Evolutionary conservation across 768 basidiomycete species (phyloP), one percentile per base, ranked within the genome.

Genomic region (Mycena vitilis): DNA sequence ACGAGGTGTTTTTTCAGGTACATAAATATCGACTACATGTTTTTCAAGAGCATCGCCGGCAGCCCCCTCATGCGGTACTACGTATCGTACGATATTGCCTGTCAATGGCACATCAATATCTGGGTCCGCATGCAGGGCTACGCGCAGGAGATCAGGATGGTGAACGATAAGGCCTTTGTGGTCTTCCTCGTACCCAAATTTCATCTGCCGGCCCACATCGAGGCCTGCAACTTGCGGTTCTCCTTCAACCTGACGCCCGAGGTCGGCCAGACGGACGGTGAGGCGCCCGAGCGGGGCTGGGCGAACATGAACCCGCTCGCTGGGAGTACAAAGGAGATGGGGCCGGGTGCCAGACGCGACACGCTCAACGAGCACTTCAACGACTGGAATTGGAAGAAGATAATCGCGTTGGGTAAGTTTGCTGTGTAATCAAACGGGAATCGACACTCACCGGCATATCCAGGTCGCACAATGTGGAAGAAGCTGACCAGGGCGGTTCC

Each of bases 311-410:
- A 84, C 61, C 66, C 72, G 0, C 61, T 77, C 0, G 79, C 80
- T 3, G 55, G 69, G 1, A 81, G 80, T 44, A 83, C 79, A 0
- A 70, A 71, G 15, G 80, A 84, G 44, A 83, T 83, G 82, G 80
- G 79, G 5, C 73, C 72, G 20, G 74, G 61, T 25, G 23, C 42
- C 1, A 5, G 61, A 12, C 61, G 61, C 10, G 61, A 63, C 23
- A 36, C 52, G 4, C 25, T 63, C 5, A 40, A 63, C 52, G 61
- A 63, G 6, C 49, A 63, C 30, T 61, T 49, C 48, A 61, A 61
- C 20, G 60, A 61, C 23, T 38, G 47, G 60, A 62, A 62, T 49
- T 30, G n/a, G 7, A 63, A 63, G 25, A 63, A 63, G 20, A 63
- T 56, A 3, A 18, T 63, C 1, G 53, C n/a, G n/a, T 20, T 63